These are phyloP conservation scores for Boletus subluridellus DNA, from an alignment of 1,284 basidiomycete species.

Conservation along the genomic window DNA sequence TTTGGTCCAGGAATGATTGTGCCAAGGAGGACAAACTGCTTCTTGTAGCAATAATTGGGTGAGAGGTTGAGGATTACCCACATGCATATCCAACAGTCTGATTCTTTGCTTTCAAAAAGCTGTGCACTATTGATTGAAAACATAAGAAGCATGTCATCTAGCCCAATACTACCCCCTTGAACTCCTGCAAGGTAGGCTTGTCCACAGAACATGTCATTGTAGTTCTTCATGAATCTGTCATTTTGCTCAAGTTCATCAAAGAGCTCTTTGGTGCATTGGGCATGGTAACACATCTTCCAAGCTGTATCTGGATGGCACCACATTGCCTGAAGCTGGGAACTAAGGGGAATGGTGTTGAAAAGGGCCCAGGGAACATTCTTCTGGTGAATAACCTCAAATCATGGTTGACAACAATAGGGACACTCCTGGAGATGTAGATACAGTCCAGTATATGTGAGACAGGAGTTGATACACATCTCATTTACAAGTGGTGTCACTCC, in stretches of 20 bases:
- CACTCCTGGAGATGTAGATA: background rate
- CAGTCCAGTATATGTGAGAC: background rate
- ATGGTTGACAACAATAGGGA: background rate
- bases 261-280: background rate
- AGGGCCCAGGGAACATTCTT: background rate
- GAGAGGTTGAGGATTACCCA: background rate
- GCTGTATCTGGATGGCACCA: background rate
- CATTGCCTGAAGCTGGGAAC: background rate
- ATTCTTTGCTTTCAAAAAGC: background rate
- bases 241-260: background rate
- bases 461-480: background rate
- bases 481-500: background rate
- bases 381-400: no score
- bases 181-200: background rate
- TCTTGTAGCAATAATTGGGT: background rate
- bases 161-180: background rate
- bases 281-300: background rate
- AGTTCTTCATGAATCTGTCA: background rate
- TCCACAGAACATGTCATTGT: background rate
- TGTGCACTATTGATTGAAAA: background rate
- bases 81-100: background rate
- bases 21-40: background rate
- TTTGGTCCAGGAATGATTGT: background rate
- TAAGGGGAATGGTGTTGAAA: background rate
- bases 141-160: background rate